Percentiles rank a stretch among this genome's conserved stretches.
These are phyloP conservation scores for Carex sylvatica DNA, from an alignment of 202 grass and related monocot genomes.

Conservation along the genomic window DNA sequence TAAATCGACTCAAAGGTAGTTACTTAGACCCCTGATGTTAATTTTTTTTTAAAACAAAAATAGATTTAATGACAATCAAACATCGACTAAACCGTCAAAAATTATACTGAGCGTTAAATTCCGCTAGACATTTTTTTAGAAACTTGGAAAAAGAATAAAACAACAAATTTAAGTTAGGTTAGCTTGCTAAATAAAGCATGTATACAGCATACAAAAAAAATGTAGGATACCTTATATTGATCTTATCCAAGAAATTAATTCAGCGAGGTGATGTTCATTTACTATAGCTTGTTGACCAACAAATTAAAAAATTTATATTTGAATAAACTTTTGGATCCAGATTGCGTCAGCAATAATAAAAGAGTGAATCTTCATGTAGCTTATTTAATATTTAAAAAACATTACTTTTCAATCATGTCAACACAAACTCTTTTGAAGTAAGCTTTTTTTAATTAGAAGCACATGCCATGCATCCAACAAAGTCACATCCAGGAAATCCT, in stretches of 20 bases:
- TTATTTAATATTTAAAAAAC: background rate
- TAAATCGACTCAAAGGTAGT: too few species aligned
- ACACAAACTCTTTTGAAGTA: conserved; percentile 16
- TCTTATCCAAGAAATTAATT: too few species aligned
- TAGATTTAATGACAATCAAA: too few species aligned
- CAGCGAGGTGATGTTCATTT: background rate
- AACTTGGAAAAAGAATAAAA: too few species aligned
- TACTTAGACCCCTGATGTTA: too few species aligned
- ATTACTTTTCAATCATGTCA: background rate
- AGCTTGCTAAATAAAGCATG: background rate
- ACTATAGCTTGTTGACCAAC: background rate
- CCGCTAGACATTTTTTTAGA: too few species aligned
- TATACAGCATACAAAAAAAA: too few species aligned
- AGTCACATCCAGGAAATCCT: conserved; percentile 13
- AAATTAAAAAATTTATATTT: background rate
- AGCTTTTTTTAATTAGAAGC: background rate
- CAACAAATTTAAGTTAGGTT: too few species aligned
- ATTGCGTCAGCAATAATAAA: conserved; percentile 24
- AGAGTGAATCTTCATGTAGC: background rate
- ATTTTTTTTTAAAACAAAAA: too few species aligned
- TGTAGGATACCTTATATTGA: too few species aligned
- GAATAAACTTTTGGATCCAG: background rate
- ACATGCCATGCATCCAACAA: conserved; percentile 20
- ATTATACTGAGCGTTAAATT: too few species aligned
- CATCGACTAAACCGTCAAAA: too few species aligned